Conservation (phyloP, 2,329 filamentous ascomycete species). For the Aspergillus tanneri region DNA sequence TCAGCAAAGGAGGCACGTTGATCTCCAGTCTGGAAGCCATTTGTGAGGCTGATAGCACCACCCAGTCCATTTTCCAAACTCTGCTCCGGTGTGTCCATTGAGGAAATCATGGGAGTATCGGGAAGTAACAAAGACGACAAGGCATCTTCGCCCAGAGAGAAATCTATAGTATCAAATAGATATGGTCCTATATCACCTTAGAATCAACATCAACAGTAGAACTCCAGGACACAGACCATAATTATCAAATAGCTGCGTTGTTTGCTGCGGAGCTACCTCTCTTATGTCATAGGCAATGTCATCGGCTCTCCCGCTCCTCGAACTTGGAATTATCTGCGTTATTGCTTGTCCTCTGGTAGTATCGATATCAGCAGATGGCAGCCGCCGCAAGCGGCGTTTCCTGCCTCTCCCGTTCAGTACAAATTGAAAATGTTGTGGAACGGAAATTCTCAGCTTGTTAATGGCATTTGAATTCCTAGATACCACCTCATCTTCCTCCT, state of each 20-base stretch:
- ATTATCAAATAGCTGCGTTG: background rate
- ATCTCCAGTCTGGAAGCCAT: too few species aligned
- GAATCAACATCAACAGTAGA: background rate
- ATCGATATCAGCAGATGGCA: background rate
- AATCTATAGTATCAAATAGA: background rate
- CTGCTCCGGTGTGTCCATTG: background rate
- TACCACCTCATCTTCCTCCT: background rate
- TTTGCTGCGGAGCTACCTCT: background rate
- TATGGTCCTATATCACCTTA: background rate
- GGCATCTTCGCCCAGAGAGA: background rate
- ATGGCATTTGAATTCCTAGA: too few species aligned
- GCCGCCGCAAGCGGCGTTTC: background rate
- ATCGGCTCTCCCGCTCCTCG: background rate
- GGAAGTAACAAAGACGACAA: background rate
- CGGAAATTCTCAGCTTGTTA: background rate
- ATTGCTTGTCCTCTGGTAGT: background rate
- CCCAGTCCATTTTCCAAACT: background rate
- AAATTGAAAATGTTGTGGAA: background rate
- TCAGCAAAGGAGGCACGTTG: background rate
- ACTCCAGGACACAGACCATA: too few species aligned
- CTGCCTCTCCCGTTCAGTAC: background rate
- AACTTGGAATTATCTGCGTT: background rate
- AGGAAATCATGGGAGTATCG: background rate
- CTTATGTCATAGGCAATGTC: background rate
- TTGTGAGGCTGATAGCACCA: too few species aligned